phyloP scores from a whole-genome alignment of 2,329 filamentous ascomycete species.

The Ilyonectria mors-panacis region DNA sequence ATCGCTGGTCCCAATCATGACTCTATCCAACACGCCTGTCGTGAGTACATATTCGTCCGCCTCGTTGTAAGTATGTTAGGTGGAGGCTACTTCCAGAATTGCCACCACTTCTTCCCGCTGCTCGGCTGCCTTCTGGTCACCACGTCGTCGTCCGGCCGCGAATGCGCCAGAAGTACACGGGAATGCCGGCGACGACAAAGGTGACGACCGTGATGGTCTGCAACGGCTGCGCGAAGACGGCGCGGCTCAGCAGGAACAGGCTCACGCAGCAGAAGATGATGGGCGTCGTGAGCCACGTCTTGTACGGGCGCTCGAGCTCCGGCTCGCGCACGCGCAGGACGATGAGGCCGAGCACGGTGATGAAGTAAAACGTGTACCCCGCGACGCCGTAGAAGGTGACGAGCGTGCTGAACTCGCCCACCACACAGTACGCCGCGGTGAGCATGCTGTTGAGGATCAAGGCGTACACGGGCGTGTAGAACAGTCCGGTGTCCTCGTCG shows the following conservation, averaged over 20 bases:
- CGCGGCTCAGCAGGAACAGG: slow-evolving; percentile 89
- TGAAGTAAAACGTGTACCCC: slow-evolving; percentile 97
- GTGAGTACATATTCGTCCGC: neutral
- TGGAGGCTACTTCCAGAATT: slow-evolving; percentile 67
- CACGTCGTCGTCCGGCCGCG: slow-evolving; percentile 72
- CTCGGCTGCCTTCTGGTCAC: slow-evolving; percentile 58
- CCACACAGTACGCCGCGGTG: slow-evolving; percentile 82
- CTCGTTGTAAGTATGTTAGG: neutral
- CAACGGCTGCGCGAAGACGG: slow-evolving; percentile 90
- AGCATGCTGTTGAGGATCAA: slow-evolving; percentile 85
- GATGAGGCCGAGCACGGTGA: slow-evolving; percentile 94
- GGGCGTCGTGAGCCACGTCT: slow-evolving; percentile 96
- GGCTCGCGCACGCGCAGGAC: slow-evolving; percentile 91
- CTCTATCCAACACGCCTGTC: neutral
- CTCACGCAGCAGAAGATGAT: slow-evolving; percentile 99
- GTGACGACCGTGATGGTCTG: slow-evolving; percentile 90
- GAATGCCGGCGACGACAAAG: slow-evolving; percentile 87
- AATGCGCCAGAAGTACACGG: slow-evolving; percentile 91
- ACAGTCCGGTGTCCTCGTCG: slow-evolving; percentile 84
- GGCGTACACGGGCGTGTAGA: slow-evolving; percentile 95
- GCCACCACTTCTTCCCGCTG: slow-evolving; percentile 65
- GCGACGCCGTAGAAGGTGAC: slow-evolving; percentile 98
- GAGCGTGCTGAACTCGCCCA: slow-evolving; percentile 92
- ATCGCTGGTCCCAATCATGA: slow-evolving; percentile 10
- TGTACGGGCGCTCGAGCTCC: slow-evolving; percentile 89